A percentile compares a stretch with the other conserved stretches of the same genome.
phyloP scores from a whole-genome alignment of 2,329 filamentous ascomycete genomes.

The Ascochyta fabae region DNA sequence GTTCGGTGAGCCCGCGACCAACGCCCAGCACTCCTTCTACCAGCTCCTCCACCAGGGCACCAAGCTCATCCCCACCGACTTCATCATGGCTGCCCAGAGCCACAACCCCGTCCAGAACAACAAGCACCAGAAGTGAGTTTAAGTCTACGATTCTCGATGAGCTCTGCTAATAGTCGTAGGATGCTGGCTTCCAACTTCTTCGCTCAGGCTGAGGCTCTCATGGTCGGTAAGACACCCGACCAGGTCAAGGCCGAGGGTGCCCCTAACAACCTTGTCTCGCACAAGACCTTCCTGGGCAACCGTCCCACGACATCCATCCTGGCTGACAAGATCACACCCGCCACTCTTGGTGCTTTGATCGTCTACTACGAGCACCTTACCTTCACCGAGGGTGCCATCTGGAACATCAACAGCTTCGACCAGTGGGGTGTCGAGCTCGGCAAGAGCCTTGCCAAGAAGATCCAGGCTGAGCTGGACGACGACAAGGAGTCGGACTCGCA shows the following conservation, averaged over 20 bases:
- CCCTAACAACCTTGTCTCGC: constrained; percentile 79
- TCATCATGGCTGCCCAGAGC: constrained; percentile 93
- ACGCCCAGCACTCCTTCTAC: constrained; percentile 99
- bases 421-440: constrained; percentile 99
- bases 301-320: constrained; percentile 95
- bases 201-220: constrained; percentile 84
- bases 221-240: constrained; percentile 87
- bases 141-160: background rate
- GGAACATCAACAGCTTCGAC: constrained; percentile 99
- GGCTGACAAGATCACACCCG: constrained; percentile 90
- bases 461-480: constrained; percentile 76
- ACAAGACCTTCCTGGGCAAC: constrained; percentile 99
- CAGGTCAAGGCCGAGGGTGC: constrained; percentile 78
- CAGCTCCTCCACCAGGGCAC: constrained; percentile 99
- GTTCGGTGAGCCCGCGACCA: constrained; percentile 98
- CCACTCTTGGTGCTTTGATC: constrained; percentile 90
- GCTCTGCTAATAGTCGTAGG: constrained; percentile 42
- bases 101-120: constrained; percentile 95
- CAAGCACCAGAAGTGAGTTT: constrained; percentile 79
- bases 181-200: constrained; percentile 95
- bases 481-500: constrained; percentile 74
- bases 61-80: constrained; percentile 97
- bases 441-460: constrained; percentile 85
- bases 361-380: constrained; percentile 99
- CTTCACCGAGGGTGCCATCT: constrained; percentile 95